Evolutionary conservation across 495 filamentous ascomycete species (phyloP).

Genomic region (Sphaerosporella brunnea): DNA sequence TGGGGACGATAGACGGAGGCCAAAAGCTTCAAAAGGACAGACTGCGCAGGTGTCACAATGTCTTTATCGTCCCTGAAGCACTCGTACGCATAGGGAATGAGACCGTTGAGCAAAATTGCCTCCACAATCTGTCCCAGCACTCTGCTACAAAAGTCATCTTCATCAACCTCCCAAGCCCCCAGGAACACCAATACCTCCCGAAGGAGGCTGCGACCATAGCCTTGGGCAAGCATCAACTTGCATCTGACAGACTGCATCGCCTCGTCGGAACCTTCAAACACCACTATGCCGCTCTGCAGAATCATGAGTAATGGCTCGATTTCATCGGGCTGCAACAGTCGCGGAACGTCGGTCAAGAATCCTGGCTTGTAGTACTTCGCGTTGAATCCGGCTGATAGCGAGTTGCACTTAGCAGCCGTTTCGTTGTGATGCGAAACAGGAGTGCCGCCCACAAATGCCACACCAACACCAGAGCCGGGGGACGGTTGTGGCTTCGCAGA

Average conservation of each 20-base stretch:
- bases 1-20: slow-evolving; percentile 52
- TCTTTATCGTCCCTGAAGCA: slow-evolving; percentile 57
- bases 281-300: slow-evolving; percentile 50
- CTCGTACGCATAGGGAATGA: slow-evolving; percentile 58
- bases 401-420: slow-evolving; percentile 24
- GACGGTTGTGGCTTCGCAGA: slow-evolving; percentile 9
- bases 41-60: slow-evolving; percentile 60
- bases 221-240: slow-evolving; percentile 53
- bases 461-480: slow-evolving; percentile 12
- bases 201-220: slow-evolving; percentile 51
- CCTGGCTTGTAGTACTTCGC: slow-evolving; percentile 37
- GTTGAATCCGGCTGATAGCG: slow-evolving; percentile 23
- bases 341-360: slow-evolving; percentile 56
- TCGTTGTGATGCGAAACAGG: slow-evolving; percentile 15
- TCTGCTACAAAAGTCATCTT: slow-evolving; percentile 61
- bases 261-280: slow-evolving; percentile 30
- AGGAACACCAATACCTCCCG: slow-evolving; percentile 60
- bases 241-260: slow-evolving; percentile 51
- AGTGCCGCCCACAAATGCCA: slow-evolving; percentile 12
- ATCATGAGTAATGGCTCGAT: slow-evolving; percentile 68
- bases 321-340: slow-evolving; percentile 53
- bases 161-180: slow-evolving; percentile 63
- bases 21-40: slow-evolving; percentile 58
- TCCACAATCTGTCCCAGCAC: slow-evolving; percentile 69
- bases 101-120: slow-evolving; percentile 50